Evolutionary conservation across 495 filamentous ascomycete species (phyloP), one percentile per base, ranked within the genome.

Genomic region (Clohesyomyces aquaticus): DNA sequence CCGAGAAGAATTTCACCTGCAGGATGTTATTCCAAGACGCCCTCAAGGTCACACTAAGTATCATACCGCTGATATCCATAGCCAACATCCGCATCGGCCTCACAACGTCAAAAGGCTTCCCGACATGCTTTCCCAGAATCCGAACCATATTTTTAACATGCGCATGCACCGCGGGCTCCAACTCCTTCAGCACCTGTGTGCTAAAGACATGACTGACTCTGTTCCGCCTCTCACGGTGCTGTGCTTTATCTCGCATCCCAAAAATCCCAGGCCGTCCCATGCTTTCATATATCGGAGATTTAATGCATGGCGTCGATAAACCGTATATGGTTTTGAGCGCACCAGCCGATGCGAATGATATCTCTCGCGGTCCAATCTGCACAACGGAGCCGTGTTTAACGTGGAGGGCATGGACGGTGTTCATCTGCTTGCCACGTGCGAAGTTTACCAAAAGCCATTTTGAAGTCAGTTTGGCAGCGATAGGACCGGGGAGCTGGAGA

Each of bases 1-100:
- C 54, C 54, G 16, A 57, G 54, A 16, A 57, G 35, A 29, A 57
- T 27, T 45, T 42, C 35, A 2, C 54, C 54, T 32, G 32, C 41
- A n/a, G n/a, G n/a, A 3, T 50, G n/a, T 23, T 3, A 48, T 50
- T 11, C 26, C n/a, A 50, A 27, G n/a, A 2, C 16, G n/a, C n/a
- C n/a, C n/a, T n/a, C n/a, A n/a, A n/a, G n/a, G n/a, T n/a, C n/a
- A n/a, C n/a, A n/a, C n/a, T n/a, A n/a, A n/a, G n/a, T n/a, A 50
- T 21, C 12, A 23, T 22, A 6, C 32, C 32, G 14, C 32, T 38
- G 23, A 57, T 23, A 45, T 57, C 54, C 29, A 57, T 27, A 25
- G 54, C 54, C n/a, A 57, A 32, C 35, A 57, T 41, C n/a, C 35
- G 9, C 2, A 22, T 57, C 19, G 26, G 21, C 32, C 43, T 43